Base-by-base conservation (phyloP, 1,139 yeast species). In the Saccharomyces uvarum region DNA sequence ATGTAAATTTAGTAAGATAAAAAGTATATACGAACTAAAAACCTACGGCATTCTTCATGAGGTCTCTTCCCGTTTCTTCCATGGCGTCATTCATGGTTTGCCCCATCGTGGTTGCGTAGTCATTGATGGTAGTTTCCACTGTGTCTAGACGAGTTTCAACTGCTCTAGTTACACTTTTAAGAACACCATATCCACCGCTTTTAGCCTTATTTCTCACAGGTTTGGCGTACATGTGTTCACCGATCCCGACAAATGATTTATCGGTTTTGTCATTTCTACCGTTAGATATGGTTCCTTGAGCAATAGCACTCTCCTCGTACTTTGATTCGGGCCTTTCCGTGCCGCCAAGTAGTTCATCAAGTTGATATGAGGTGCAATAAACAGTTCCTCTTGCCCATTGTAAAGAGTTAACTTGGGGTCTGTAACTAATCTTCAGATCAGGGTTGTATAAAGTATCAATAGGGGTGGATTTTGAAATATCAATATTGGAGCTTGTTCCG, bases 341-440 rank as follows among this genome's bases (percentile, higher is more conserved):
- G 0, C 90, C 89, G 8, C 82, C 82, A 33, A 86, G 74, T 50
- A 85, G 64, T 14, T 63, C 55, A 49, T 81, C 77, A 58, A 86
- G 72, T 58, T 88, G 96, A 1, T 78, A 77, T 33, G 78, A 70
- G 2, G 82, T 75, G 16, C 86, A 77, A 57, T 78, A 77, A 47
- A 80, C 81, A 1, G 84, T 78, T 4, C 96, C 96, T 62, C 84
- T 83, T 7, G 95, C 89, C 95, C 97, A 88, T 70, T 86, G 93
- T 54, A 88, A 75, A 0, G 95, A 82, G 51, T 90, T 82, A 4
- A 88, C 82, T 3, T 82, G 77, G 1, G 99, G 99, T 50, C 98
- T 77, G 24, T 83, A 81, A 1, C 97, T 96, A 11, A 86, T 81
- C 13, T 77, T 70, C n/a, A 83, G 73, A 55, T 79, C 79, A 26